A percentile compares a stretch with the other conserved stretches of the same genome.
Conservation (phyloP, 441 rosid species). For the Hypseocharis bilobata region DNA sequence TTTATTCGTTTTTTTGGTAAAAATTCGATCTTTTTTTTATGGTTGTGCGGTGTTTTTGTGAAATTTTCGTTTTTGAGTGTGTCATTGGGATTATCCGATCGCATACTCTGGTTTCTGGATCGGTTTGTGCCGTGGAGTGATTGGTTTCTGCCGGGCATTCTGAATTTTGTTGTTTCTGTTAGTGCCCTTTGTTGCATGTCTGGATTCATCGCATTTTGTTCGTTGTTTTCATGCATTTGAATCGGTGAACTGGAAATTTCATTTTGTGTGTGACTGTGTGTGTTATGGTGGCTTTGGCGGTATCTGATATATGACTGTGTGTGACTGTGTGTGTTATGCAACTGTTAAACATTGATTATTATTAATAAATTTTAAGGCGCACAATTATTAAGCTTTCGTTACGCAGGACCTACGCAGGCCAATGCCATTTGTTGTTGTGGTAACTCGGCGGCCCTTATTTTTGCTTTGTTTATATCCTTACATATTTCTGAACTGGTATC, state of each 20-base stretch:
- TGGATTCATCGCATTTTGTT: neutral
- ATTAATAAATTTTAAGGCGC: no score
- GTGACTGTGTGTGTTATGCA: no score
- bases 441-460: no score
- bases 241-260: neutral
- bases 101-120: neutral
- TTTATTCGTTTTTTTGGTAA: neutral
- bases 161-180: neutral
- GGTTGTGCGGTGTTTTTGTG: neutral
- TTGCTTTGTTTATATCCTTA: no score
- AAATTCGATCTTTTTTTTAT: neutral
- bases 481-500: neutral
- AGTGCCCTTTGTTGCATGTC: neutral
- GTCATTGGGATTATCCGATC: slow-evolving; percentile 1
- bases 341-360: no score
- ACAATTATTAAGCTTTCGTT: no score
- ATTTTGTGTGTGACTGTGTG: neutral
- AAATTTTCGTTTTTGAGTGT: neutral
- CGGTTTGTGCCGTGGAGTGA: neutral
- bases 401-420: no score
- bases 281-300: neutral
- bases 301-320: neutral
- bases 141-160: neutral
- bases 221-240: neutral
- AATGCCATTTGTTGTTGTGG: no score